Base-by-base conservation (phyloP, 352 stramenopile species). In the Blastocystis sp. region DNA sequence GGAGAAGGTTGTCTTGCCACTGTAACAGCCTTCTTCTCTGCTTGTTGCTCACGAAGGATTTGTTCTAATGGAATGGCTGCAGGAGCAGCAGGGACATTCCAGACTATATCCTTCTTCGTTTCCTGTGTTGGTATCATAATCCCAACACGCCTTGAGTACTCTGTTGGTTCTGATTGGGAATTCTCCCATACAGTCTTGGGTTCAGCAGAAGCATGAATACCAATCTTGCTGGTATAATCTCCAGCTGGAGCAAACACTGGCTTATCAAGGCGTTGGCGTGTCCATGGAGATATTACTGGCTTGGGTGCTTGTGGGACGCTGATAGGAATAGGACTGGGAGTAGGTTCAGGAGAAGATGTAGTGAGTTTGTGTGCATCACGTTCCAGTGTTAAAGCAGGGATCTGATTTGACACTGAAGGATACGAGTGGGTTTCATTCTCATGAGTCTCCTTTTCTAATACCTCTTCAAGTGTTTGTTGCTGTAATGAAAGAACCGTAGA, bases 241-340 rank as follows among this genome's bases (percentile, higher is more conserved):
- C 3, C 6, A 0, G n/a, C 19, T 0, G 73, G 48, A 22, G 35
- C 17, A 17, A 57, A 15, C 1, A n/a, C 24, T 9, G 1, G 13
- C 3, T 11, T 5, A 35, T 44, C 48, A 54, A 84, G 56, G 0
- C 15, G 73, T 37, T 84, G 48, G 0, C 59, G 57, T 9, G 73
- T 84, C 73, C 73, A 84, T 30, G 73, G 73, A 40, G 73, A 84
- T 19, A 84, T 64, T 27, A 40, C 24, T 3, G 73, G 73, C 2
- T 60, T 58, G 11, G 73, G 73, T 56, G 22, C 3, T 30, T 35
- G 57, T 17, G 57, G 7, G n/a, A 27, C n/a, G 30, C n/a, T 5
- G 57, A 35, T 59, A 35, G 57, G 57, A 35, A 15, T 7, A 17
- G 57, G 57, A 35, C 5, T 7, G 11, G 57, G 30, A 33, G 60